Conservation (phyloP, 371 early-diverging fungal species). For the Mucor saturninus region DNA sequence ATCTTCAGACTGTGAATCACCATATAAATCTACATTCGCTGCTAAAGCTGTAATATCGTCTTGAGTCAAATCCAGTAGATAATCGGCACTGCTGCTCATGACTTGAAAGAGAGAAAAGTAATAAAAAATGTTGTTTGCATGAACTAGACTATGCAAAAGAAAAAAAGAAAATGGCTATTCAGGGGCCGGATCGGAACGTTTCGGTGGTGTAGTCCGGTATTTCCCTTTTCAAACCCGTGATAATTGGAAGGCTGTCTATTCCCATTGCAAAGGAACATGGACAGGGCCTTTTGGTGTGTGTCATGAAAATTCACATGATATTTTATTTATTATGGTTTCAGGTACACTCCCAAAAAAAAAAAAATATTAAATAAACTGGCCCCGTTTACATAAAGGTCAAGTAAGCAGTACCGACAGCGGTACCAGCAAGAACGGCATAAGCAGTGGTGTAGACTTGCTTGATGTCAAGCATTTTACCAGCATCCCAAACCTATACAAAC, state of each 20-base stretch:
- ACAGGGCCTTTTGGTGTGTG: background rate
- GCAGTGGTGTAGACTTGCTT: constrained; percentile 86
- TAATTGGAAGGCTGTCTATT: background rate
- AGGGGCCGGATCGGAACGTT: background rate
- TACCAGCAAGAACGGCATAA: constrained; percentile 75
- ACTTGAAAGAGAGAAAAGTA: background rate
- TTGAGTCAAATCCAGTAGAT: background rate
- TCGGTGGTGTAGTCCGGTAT: no score
- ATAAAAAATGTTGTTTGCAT: background rate
- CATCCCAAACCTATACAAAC: constrained; percentile 79
- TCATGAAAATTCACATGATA: constrained; percentile 2
- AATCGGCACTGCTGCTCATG: background rate
- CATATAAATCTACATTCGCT: background rate
- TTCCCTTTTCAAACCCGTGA: no score
- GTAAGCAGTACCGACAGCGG: constrained; percentile 61
- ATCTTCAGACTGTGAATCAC: no score
- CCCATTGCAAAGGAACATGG: background rate
- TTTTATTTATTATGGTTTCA: background rate
- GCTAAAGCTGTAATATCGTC: background rate
- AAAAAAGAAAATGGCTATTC: background rate
- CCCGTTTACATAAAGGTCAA: constrained; percentile 59
- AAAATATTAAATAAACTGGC: background rate
- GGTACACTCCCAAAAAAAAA: constrained; percentile 4
- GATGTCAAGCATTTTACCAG: constrained; percentile 66
- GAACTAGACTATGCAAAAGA: background rate